phyloP scores from a whole-genome alignment of 306 rosid species.

The Myrica gale region DNA sequence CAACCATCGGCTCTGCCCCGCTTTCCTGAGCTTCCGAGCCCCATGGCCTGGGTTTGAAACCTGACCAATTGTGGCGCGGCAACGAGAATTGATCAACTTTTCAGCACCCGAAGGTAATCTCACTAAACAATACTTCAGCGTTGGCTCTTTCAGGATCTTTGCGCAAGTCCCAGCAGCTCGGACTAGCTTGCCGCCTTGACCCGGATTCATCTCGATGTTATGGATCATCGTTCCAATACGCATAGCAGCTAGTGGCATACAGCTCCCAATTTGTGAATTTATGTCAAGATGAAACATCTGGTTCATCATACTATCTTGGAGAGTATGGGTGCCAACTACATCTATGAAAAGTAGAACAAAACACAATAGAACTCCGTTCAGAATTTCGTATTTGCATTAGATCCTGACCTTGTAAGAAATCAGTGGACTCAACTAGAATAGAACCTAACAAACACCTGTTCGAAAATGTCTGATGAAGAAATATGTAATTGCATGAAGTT shows the following conservation, averaged over 20 bases:
- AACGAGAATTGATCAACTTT: constrained; percentile 64
- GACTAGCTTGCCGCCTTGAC: constrained; percentile 92
- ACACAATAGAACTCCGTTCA: background rate
- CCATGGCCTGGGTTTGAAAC: constrained; percentile 78
- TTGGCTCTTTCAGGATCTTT: constrained; percentile 80
- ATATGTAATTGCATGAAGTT: background rate
- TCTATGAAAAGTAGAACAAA: constrained; percentile 28
- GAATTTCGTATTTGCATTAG: background rate
- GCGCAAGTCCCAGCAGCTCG: constrained; percentile 80
- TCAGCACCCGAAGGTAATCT: constrained; percentile 67
- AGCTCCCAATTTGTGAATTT: constrained; percentile 76
- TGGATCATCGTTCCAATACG: constrained; percentile 88
- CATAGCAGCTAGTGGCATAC: constrained; percentile 77
- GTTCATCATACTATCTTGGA: constrained; percentile 50
- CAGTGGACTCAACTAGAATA: background rate
- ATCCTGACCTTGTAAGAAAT: background rate
- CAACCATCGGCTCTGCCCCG: constrained; percentile 78
- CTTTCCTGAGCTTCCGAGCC: constrained; percentile 68
- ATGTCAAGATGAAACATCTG: constrained; percentile 63
- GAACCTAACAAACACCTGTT: too few relatives aligned
- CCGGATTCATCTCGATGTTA: constrained; percentile 73
- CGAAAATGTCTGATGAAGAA: background rate
- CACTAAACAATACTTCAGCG: constrained; percentile 50
- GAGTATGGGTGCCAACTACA: constrained; percentile 22
- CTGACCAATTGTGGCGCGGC: constrained; percentile 74